Conservation (phyloP, 2,329 filamentous ascomycete genomes). For the Xylariaceae sp. region DNA sequence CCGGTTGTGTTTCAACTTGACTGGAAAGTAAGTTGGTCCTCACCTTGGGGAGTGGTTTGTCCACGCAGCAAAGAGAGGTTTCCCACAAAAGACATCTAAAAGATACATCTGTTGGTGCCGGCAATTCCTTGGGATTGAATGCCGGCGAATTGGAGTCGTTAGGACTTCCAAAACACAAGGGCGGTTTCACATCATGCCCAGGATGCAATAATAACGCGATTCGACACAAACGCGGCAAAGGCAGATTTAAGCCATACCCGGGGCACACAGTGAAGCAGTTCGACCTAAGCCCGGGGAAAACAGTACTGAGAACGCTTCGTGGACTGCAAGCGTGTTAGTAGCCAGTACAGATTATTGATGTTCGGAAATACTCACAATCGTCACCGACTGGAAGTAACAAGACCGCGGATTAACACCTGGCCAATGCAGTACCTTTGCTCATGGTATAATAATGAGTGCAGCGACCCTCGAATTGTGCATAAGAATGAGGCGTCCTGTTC, state of each 20-base stretch:
- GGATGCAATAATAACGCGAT: too few species aligned
- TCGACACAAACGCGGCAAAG: too few species aligned
- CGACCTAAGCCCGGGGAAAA: too few species aligned
- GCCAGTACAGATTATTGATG: background rate
- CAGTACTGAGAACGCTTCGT: background rate
- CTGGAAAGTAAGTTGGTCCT: background rate
- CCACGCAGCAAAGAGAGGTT: background rate
- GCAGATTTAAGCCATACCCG: too few species aligned
- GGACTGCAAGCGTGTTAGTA: background rate
- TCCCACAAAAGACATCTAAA: too few species aligned
- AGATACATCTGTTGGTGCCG: too few species aligned
- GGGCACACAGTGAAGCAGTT: too few species aligned
- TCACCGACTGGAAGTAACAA: slow-evolving; percentile 6
- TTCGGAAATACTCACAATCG: background rate
- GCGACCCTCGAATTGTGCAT: background rate
- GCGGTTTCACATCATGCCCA: slow-evolving; percentile 33
- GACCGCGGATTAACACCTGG: slow-evolving; percentile 5
- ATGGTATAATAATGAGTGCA: background rate
- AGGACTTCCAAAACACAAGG: slow-evolving; percentile 3
- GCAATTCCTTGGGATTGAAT: too few species aligned
- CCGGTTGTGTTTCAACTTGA: background rate
- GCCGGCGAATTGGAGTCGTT: background rate
- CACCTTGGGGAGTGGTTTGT: background rate
- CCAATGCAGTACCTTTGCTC: background rate
- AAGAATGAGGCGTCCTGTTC: background rate